A percentile compares a stretch with the other conserved stretches of the same genome.
phyloP scores from a whole-genome alignment of 106 monocot species.

The Acorus gramineus region DNA sequence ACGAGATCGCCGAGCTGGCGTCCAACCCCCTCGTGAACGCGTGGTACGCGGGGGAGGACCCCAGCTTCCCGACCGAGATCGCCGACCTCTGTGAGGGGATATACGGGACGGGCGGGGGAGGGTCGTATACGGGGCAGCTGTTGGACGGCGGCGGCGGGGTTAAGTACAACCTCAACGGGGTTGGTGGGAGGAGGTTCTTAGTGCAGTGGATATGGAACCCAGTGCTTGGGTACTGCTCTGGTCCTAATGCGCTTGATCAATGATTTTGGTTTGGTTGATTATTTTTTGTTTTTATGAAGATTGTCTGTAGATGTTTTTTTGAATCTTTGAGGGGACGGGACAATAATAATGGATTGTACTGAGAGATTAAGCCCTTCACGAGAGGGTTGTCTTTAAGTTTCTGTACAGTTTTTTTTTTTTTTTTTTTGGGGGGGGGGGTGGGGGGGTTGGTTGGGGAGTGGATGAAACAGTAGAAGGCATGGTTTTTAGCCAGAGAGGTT shows the following conservation, averaged over 20 bases:
- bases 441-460: too few species aligned
- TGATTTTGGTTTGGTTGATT: background rate
- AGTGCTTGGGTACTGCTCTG: constrained; percentile 14
- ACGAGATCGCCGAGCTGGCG: constrained; percentile 25
- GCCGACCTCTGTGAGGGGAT: constrained; percentile 23
- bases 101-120: constrained; percentile 21
- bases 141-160: constrained; percentile 2
- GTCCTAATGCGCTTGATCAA: constrained; percentile 20
- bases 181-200: constrained; percentile 22
- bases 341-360: too few species aligned
- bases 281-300: too few species aligned
- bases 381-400: too few species aligned
- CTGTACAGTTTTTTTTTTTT: too few species aligned
- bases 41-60: constrained; percentile 22
- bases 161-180: constrained; percentile 22
- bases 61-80: constrained; percentile 27
- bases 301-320: too few species aligned
- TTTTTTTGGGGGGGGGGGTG: too few species aligned
- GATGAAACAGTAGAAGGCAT: too few species aligned
- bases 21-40: constrained; percentile 22
- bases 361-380: too few species aligned
- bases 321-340: too few species aligned
- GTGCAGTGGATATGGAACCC: constrained; percentile 32
- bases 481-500: too few species aligned
- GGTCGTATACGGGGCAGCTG: constrained; percentile 20